Base-by-base conservation (phyloP, 805 yeast species). In the Candida ortonii region DNA sequence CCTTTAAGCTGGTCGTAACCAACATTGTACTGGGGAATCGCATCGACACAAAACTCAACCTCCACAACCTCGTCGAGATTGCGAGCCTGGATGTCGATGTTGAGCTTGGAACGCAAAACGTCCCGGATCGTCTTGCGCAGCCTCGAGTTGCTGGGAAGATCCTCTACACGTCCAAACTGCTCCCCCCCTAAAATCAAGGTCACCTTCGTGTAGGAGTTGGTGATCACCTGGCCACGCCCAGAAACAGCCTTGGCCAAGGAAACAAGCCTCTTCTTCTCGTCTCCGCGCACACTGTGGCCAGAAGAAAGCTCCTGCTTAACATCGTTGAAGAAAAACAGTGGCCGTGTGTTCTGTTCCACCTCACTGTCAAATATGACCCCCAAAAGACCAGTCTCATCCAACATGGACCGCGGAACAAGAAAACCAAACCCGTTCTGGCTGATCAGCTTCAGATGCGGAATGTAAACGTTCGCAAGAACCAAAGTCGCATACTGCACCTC, bases 331-430 rank as follows among this genome's bases (percentile, higher is more conserved):
- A 46, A 48, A 22, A 58, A 46, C 6, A 57, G 20, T 13, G 36
- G 38, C 13, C 41, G 41, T 13, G 73, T 60, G 32, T 77, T 72
- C 12, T 73, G 71, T 50, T 84, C 93, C 15, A 86, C 75, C 35
- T 86, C 87, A 1, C 96, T 85, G 57, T 90, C 97, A 61, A 82
- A 90, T 13, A 93, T 87, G 5, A 87, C 86, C 3, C 98, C 98
- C 19, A 90, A 64, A 11, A 88, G 61, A 13, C 73, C 66, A 44
- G 80, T 78, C 1, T 51, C 51, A 29, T 68, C 63, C 28, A 61
- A 60, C 46, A 47, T 41, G 4, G 60, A 41, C 40, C 68, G 65
- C 6, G 98, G 98, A 7, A 89, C 83, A 29, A 90, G 68, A 48
- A 83, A 86, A 2, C 98, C 98, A 68, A 90, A 90, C 23, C 97